Evolutionary conservation across 306 rosid species (phyloP), one percentile per base, ranked within the genome.

Genomic region (Lotus japonicus): DNA sequence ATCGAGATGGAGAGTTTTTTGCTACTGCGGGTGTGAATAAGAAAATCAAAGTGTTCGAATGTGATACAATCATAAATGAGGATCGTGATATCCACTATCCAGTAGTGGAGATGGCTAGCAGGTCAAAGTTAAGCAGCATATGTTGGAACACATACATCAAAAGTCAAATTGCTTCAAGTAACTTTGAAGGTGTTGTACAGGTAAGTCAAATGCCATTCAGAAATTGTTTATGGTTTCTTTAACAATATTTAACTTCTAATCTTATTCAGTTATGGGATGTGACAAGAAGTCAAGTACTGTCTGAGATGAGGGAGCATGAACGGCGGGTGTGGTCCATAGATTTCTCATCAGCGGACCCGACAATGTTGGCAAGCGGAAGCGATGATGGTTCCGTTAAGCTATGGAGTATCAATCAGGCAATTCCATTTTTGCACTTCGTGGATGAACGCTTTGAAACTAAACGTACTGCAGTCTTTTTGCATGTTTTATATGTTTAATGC

Each of bases 381-480:
- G 97, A 95, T 19, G 99, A 95, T 58, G 82, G 95, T 67, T 87
- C 88, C 39, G 97, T 95, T 51, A 95, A 95, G 96, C 96, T 95
- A 81, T 95, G 99, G 99, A 95, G 96, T 85, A 95, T 95, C 90
- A 95, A 95, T 90, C 99, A 95, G 99, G 99, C 96, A 95, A 94
- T 88, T 95, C 84, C 89, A 90, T 77, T 95, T 80, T 90, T 88
- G 85, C 95, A 84, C 89, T 92, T 89, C 89, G 95, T 89, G 96
- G 89, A 84, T 92, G 83, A 89, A 81, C 79, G 92, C 95, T 92
- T 92, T 89, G 87, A 88, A 88, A 89, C 92, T 84, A 88, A 90
- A 90, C 85, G 92, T 90, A 94, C 98, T 88, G 87, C 91, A 80
- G 77, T 89, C 68, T 86, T 92, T 79, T 78, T 84, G 85, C 87